Percentiles rank a stretch among this genome's conserved stretches.
These are phyloP conservation scores for Westerdykella ornata DNA, from an alignment of 2,329 filamentous ascomycete species.

Conservation along the genomic window DNA sequence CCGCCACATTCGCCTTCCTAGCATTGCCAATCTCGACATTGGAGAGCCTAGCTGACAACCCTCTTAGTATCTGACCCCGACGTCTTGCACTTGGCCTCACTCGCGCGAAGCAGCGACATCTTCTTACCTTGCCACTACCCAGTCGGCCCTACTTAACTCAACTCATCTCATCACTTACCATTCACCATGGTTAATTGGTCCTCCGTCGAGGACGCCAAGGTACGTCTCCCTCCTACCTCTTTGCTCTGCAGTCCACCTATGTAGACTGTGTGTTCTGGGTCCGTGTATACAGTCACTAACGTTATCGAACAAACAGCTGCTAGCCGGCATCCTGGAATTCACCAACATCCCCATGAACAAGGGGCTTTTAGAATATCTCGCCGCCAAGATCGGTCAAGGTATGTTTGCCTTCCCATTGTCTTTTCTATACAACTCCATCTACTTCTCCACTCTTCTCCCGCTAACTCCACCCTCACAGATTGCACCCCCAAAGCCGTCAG, in stretches of 20 bases:
- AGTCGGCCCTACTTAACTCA: too few species aligned
- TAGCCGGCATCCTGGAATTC: slow-evolving; percentile 16
- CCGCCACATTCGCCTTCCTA: too few species aligned
- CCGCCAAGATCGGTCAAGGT: slow-evolving; percentile 17
- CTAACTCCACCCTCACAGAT: slow-evolving; percentile 6
- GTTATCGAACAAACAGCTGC: slow-evolving; percentile 9
- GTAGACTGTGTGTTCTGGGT: too few species aligned
- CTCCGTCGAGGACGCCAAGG: slow-evolving; percentile 15
- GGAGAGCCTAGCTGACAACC: too few species aligned
- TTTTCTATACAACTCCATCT: background rate
- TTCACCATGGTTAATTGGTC: slow-evolving; percentile 19
- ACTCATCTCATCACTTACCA: too few species aligned
- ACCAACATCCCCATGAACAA: slow-evolving; percentile 11
- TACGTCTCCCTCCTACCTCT: slow-evolving; percentile 4
- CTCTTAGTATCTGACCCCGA: too few species aligned
- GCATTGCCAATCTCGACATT: too few species aligned
- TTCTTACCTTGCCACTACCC: too few species aligned
- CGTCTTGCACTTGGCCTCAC: too few species aligned
- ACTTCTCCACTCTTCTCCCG: background rate
- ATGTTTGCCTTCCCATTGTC: slow-evolving; percentile 1
- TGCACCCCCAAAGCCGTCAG: slow-evolving; percentile 25
- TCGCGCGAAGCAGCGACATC: too few species aligned
- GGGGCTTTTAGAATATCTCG: slow-evolving; percentile 10
- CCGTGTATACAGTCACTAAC: background rate
- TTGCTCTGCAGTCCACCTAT: background rate